phyloP scores from a whole-genome alignment of 345 rosid species.

The Eucalyptus regnans region DNA sequence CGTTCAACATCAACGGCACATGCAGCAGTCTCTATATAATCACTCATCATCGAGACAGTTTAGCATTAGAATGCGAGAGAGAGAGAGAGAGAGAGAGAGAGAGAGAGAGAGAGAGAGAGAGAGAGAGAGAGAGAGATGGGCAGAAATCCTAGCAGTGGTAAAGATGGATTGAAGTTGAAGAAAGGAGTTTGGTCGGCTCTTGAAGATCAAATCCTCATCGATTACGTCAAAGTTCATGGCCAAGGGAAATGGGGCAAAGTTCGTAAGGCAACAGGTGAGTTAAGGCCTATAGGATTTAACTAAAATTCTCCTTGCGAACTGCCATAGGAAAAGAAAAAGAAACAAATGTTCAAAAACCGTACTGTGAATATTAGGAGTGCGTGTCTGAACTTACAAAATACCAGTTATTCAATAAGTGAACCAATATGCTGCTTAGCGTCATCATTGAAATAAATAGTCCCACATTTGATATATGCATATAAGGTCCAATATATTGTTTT shows the following conservation, averaged over 20 bases:
- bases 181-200: not conserved
- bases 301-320: not conserved
- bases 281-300: not conserved
- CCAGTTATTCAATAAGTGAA: not conserved
- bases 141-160: not conserved
- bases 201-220: slow-evolving; percentile 1
- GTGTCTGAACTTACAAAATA: not conserved
- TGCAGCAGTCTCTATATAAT: not conserved
- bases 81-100: no score
- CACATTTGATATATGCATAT: not conserved
- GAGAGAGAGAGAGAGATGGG: not conserved
- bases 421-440: not conserved
- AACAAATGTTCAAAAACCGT: not conserved
- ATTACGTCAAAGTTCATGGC: not conserved
- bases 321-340: not conserved
- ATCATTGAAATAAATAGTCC: not conserved
- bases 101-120: no score
- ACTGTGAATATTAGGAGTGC: not conserved
- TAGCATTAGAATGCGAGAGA: not conserved
- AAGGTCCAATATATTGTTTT: not conserved
- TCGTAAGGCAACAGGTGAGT: not conserved
- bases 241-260: not conserved
- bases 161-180: not conserved
- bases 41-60: not conserved
- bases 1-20: not conserved